A percentile compares a stretch with the other conserved stretches of the same genome.
Evolutionary conservation across 2,329 filamentous ascomycete species (phyloP).

Genomic region (Sporothrix protearum): DNA sequence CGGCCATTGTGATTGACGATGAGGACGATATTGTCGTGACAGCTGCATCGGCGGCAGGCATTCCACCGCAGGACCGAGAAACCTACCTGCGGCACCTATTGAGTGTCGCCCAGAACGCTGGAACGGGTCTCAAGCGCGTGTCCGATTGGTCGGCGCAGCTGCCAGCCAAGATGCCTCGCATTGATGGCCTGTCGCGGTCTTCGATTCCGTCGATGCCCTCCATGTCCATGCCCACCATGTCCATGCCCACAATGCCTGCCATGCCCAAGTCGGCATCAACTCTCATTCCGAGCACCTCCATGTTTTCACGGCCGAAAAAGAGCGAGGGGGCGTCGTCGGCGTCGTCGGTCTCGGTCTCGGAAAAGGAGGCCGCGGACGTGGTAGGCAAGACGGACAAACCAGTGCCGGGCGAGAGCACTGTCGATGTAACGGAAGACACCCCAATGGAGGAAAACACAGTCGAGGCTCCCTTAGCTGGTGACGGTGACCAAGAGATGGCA

Average conservation of each 20-base stretch:
- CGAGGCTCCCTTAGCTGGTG: background rate
- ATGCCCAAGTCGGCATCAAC: conserved; percentile 16
- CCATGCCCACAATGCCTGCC: conserved; percentile 23
- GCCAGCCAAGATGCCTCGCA: conserved; percentile 43
- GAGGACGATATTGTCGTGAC: conserved; percentile 35
- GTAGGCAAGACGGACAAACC: background rate
- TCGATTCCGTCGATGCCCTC: conserved; percentile 34
- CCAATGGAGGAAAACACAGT: no score
- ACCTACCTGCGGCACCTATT: conserved; percentile 51
- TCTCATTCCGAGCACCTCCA: background rate
- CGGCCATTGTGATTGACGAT: conserved; percentile 28
- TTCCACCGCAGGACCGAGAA: conserved; percentile 33
- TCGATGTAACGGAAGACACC: background rate
- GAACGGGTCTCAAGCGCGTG: conserved; percentile 40
- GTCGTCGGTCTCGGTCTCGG: background rate
- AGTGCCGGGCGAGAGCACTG: background rate
- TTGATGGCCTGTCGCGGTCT: conserved; percentile 34
- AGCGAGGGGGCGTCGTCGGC: background rate
- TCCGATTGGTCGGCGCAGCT: conserved; percentile 39
- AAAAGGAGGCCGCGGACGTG: background rate
- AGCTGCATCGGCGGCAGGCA: conserved; percentile 20
- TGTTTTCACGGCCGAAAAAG: conserved; percentile 8
- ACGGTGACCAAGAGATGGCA: background rate
- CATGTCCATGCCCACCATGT: conserved; percentile 29
- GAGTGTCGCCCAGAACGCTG: conserved; percentile 47